A percentile compares a stretch with the other conserved stretches of the same genome.
Evolutionary conservation across 2,329 filamentous ascomycete species (phyloP).

Genomic region (Botrytis hyacinthi): DNA sequence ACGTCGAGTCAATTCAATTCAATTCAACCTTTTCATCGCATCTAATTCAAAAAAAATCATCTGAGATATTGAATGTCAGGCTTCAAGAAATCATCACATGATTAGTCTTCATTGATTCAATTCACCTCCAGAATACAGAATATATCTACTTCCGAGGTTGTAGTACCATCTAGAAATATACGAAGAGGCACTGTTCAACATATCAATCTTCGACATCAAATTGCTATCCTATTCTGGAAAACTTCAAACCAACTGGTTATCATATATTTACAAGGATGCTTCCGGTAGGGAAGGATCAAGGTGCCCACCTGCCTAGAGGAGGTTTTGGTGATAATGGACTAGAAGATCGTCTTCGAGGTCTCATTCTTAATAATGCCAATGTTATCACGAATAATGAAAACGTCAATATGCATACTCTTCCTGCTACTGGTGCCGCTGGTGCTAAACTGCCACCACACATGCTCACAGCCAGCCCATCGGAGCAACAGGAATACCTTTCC

Average conservation of each 20-base stretch:
- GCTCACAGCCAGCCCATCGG: conserved; percentile 24
- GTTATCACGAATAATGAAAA: conserved; percentile 5
- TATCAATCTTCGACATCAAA: neutral
- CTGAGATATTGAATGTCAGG: neutral
- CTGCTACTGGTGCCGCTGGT: conserved; percentile 21
- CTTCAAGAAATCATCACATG: neutral
- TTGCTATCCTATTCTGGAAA: neutral
- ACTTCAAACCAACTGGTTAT: neutral
- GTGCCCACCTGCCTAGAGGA: neutral
- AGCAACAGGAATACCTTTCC: conserved; percentile 30
- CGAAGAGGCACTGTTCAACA: neutral
- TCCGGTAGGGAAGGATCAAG: conserved; percentile 11
- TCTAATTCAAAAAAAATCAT: too few relatives aligned
- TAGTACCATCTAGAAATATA: neutral
- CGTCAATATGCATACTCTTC: conserved; percentile 31
- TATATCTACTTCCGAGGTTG: neutral
- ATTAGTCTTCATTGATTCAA: neutral
- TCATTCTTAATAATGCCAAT: conserved; percentile 56
- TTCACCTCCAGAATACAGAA: neutral
- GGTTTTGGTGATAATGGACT: conserved; percentile 37
- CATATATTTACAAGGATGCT: conserved; percentile 15
- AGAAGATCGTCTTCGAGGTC: conserved; percentile 57
- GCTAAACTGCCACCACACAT: conserved; percentile 31
- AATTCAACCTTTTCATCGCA: neutral
- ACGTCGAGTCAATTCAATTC: neutral